Evolutionary conservation across 352 stramenopile genomes (phyloP).

Genomic region (Phytophthora megakarya): DNA sequence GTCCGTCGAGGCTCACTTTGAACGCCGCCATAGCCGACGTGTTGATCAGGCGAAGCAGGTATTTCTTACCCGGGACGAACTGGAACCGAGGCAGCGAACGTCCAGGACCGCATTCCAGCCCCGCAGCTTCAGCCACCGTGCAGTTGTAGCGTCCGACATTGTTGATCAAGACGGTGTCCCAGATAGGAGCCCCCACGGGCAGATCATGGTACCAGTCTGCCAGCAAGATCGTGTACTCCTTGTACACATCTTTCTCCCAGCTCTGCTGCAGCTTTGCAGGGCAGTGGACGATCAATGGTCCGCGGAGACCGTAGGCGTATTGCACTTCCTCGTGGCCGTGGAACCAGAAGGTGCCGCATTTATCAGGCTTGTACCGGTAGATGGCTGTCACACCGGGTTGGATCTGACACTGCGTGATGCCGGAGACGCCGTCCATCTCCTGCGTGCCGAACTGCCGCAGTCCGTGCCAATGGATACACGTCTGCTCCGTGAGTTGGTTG

Average conservation of each 20-base stretch:
- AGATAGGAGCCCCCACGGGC: constrained; percentile 38
- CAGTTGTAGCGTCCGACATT: constrained; percentile 49
- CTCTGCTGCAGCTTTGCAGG: constrained; percentile 26
- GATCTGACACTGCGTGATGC: constrained; percentile 57
- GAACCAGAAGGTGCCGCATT: constrained; percentile 53
- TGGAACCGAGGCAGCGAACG: constrained; percentile 34
- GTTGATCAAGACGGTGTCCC: constrained; percentile 53
- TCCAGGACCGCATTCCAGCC: constrained; percentile 28
- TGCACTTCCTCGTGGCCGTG: constrained; percentile 52
- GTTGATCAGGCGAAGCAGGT: constrained; percentile 51
- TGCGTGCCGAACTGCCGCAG: constrained; percentile 43
- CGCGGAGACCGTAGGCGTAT: constrained; percentile 49
- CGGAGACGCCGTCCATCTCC: constrained; percentile 52
- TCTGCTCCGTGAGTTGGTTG: constrained; percentile 45
- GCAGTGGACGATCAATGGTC: constrained; percentile 45
- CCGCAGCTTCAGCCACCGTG: constrained; percentile 29
- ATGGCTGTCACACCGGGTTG: constrained; percentile 42
- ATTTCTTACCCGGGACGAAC: constrained; percentile 41
- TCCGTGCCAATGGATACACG: constrained; percentile 58
- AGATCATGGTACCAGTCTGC: constrained; percentile 54
- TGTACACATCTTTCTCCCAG: constrained; percentile 43
- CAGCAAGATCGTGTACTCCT: constrained; percentile 44
- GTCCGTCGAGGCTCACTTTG: constrained; percentile 49
- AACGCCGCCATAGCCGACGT: constrained; percentile 47
- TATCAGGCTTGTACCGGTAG: constrained; percentile 49